Evolutionary conservation across 352 stramenopile genomes (phyloP), one percentile per base, ranked within the genome.

Genomic region (Pythium coloratum): DNA sequence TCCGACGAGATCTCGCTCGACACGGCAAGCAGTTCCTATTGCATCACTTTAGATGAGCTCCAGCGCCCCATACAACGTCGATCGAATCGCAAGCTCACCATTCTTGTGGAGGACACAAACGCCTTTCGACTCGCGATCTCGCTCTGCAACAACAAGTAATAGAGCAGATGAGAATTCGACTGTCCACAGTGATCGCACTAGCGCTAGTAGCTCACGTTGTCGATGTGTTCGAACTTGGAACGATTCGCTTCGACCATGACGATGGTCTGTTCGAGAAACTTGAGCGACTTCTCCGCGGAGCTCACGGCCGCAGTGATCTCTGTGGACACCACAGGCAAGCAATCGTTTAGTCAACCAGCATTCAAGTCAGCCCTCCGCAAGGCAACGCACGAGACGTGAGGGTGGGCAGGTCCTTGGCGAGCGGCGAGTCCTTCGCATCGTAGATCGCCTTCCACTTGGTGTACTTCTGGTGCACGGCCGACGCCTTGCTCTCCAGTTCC

Each of bases 221-320:
- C 86, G 70, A 94, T 94, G 74, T 94, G 86, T 53, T 88, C 80
- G 53, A 91, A 94, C 68, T 90, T 91, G 63, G 78, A 73, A 59
- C 86, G 78, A 67, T 94, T 91, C 53, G 80, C 80, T 51, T 92
- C 84, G 51, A 94, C 85, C 74, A 88, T 88, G 57, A 89, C 82
- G 64, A 94, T 91, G 7, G 82, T 94, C 58, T 94, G 82, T 58
- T 94, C 86, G 13, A 94, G 59, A 61, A 94, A 94, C 64, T 88
- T 86, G 61, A 92, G 58, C 36, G 86, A 92, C 63, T 91, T 89
- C 63, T 92, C 81, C 0, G 86, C 82, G 6, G 81, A 75, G 1
- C 66, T 62, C 26, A 94, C 69, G 0, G 79, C 80, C 20, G 64
- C 67, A 32, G 78, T 65, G 51, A 94, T 86, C 70, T 92, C 86